Evolutionary conservation across 2,329 filamentous ascomycete genomes (phyloP).

Genomic region (Berkeleyomyces basicola): DNA sequence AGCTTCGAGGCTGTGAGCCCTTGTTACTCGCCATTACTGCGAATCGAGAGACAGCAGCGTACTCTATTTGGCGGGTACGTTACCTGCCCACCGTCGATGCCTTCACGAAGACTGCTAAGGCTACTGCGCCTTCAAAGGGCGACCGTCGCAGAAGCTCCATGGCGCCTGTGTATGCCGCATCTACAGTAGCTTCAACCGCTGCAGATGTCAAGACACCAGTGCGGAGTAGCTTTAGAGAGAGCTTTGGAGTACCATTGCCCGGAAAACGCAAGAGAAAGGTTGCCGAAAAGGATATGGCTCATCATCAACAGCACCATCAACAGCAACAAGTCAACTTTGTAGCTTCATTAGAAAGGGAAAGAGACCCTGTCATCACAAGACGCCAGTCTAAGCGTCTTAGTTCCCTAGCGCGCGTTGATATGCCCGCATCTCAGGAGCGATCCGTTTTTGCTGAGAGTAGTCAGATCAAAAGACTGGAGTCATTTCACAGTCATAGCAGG

Average conservation of each 20-base stretch:
- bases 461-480: constrained; percentile 49
- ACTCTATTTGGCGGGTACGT: constrained; percentile 70
- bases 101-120: constrained; percentile 24
- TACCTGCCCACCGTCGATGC: constrained; percentile 55
- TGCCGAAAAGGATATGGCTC: constrained; percentile 21
- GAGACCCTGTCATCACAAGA: constrained; percentile 35
- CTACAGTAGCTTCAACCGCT: background rate
- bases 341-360: constrained; percentile 55
- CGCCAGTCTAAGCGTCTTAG: constrained; percentile 65
- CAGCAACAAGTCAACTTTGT: constrained; percentile 32
- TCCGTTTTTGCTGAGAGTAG: constrained; percentile 55
- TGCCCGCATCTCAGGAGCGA: constrained; percentile 71
- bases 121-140: constrained; percentile 20
- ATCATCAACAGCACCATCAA: background rate
- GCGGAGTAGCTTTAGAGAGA: constrained; percentile 57
- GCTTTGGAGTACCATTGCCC: constrained; percentile 46
- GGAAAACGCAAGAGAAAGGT: constrained; percentile 33
- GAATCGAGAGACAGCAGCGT: constrained; percentile 58
- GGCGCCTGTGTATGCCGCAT: constrained; percentile 32
- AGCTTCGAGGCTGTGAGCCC: constrained; percentile 25
- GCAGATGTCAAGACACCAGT: constrained; percentile 49
- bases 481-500: constrained; percentile 45
- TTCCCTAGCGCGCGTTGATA: constrained; percentile 73
- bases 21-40: constrained; percentile 65
- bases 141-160: constrained; percentile 45